Conservation (phyloP, 345 rosid species). For the Lagerstroemia speciosa region DNA sequence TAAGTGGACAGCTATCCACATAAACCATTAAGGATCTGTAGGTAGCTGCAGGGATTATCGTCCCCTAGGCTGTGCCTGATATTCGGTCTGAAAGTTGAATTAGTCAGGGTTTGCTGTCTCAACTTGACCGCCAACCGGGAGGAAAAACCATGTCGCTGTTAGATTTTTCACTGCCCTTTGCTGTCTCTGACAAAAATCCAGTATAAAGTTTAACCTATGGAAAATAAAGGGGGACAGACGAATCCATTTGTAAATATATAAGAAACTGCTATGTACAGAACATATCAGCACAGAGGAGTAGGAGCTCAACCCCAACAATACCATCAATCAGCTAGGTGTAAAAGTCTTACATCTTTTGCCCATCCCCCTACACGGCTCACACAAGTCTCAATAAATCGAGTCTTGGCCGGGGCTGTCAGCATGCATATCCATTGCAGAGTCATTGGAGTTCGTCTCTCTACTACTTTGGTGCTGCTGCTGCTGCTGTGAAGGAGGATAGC, state of each 20-base stretch:
- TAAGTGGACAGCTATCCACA: too few relatives aligned
- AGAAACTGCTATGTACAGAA: background rate
- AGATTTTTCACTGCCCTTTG: too few relatives aligned
- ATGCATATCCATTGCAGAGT: slow-evolving; percentile 45
- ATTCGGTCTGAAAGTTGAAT: too few relatives aligned
- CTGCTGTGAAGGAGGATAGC: slow-evolving; percentile 15
- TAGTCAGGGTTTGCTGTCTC: too few relatives aligned
- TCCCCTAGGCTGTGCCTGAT: too few relatives aligned
- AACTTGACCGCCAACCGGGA: too few relatives aligned
- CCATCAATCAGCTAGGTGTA: background rate
- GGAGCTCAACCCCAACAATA: background rate
- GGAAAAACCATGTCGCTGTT: too few relatives aligned
- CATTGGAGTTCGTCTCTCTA: slow-evolving; percentile 26
- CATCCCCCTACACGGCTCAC: background rate
- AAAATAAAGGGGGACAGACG: too few relatives aligned
- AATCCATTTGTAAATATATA: background rate
- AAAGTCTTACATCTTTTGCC: background rate
- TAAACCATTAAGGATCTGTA: too few relatives aligned
- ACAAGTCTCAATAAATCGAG: slow-evolving; percentile 14
- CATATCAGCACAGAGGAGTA: background rate
- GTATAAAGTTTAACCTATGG: too few relatives aligned
- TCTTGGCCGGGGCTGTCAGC: slow-evolving; percentile 38
- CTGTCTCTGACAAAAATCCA: too few relatives aligned
- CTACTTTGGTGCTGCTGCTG: slow-evolving; percentile 15
- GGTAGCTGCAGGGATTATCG: too few relatives aligned